These are phyloP conservation scores for Sclerotinia subarctica DNA, from an alignment of 2,329 filamentous ascomycete genomes.

Conservation along the genomic window DNA sequence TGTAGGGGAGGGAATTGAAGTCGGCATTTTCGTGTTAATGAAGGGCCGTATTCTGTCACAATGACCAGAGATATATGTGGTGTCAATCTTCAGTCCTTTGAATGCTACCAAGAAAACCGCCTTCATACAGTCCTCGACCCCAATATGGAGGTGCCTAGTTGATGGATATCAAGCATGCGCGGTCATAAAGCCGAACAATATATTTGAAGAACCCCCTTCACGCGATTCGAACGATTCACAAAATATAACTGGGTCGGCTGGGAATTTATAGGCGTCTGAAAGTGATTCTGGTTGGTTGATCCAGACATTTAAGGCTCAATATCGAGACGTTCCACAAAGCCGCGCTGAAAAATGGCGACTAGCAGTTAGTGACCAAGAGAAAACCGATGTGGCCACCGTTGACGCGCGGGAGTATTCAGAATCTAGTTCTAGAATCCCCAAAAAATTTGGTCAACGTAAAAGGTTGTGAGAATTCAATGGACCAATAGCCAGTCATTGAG, in stretches of 20 bases:
- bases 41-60: no score
- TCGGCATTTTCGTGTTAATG: neutral
- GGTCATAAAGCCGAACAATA: neutral
- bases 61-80: no score
- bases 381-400: neutral
- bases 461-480: neutral
- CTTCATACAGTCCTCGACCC: no score
- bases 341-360: neutral
- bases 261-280: neutral
- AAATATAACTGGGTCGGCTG: neutral
- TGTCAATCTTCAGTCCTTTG: no score
- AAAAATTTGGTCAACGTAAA: neutral
- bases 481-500: neutral
- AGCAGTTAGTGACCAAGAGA: neutral
- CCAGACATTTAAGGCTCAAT: neutral
- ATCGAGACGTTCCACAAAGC: neutral
- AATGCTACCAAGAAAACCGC: no score
- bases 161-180: neutral
- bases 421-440: neutral
- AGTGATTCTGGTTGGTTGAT: neutral
- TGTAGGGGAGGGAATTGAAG: no score
- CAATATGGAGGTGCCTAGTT: no score
- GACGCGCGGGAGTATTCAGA: conserved; percentile 1
- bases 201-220: no score
- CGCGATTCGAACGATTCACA: neutral